Evolutionary conservation across 441 rosid genomes (phyloP), one percentile per base, ranked within the genome.

Genomic region (Populus hybrid): DNA sequence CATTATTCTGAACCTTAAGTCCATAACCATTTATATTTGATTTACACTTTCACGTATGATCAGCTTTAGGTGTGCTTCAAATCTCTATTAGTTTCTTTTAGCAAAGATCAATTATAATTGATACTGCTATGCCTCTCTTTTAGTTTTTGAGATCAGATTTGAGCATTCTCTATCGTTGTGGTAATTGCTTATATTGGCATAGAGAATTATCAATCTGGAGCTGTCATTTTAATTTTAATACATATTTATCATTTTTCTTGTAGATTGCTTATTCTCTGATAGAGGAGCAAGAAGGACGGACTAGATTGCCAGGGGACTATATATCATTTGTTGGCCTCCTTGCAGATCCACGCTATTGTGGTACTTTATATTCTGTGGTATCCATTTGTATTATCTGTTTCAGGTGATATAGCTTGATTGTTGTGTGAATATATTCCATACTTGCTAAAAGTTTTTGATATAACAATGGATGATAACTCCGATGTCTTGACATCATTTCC

Each of bases 321-420:
- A 95, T 95, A 85, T 95, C 99, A 64, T 95, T 95, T 85, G 99
- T 95, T 78, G 86, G 93, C 75, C 95, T 95, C 78, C 99, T 95
- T 69, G 99, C 98, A 63, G 99, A 95, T 88, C 93, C 97, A 86
- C 89, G 94, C 77, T 95, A 92, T 88, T 91, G 98, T 84, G 99
- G 97, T 95, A 95, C 81, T 78, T 80, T 83, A 84, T 85, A 77
- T 74, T 78, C 40, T 80, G 79, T 81, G 85, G 87, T 87, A 86
- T 83, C 59, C 75, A 67, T 84, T 84, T 81, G 78, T 63, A 69
- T 84, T 76, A 65, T 46, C 76, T 75, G 71, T 74, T 87, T 70
- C 63, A 24, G 75, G 74, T 74, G 38, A 35, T 23, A 6, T 67
- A 73, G 20, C 36, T 64, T 73, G 64, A 53, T 81, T 50, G 23